Evolutionary conservation across 2,329 filamentous ascomycete genomes (phyloP), one percentile per base, ranked within the genome.

Genomic region (Sporothrix schenckii): DNA sequence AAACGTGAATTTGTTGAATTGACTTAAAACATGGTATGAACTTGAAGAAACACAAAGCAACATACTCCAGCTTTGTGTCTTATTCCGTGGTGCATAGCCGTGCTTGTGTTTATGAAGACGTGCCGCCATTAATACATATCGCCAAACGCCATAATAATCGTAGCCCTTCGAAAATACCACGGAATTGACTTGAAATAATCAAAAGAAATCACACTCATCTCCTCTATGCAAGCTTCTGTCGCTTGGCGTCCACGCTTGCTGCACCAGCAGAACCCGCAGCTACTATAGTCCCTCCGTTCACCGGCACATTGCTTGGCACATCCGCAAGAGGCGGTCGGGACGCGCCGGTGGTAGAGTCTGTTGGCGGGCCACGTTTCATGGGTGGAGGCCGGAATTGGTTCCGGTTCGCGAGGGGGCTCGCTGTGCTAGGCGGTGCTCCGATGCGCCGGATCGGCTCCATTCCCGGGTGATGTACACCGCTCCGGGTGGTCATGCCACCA

Each of bases 311-410:
- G 14, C 79, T 80, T 11, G 85, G 80, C 16, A 88, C 78, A 69
- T 88, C 87, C 1, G 81, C 81, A 63, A 88, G 75, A 2, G 85
- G 83, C 13, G 83, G 76, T 71, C 86, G 80, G 41, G 73, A 76
- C 0, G 72, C 75, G 54, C 71, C 54, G 58, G 70, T 80, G 9
- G 69, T 76, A 0, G 47, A 16, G 7, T 72, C 72, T 0, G 44
- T 71, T 1, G 79, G 77, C 52, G 79, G 76, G 3, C 84, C 82
- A 44, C 86, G 80, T 77, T 87, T 88, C 80, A 89, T 86, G 0
- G 86, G 88, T 1, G 85, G 85, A 13, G 87, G 87, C 19, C 83
- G 83, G 73, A 89, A 90, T 73, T 84, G 83, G n/a, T 81, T 81
- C 44, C 87, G 80, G 74, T 89, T 90, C 10, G 80, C 83, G 56